Percentiles rank a stretch among this genome's conserved stretches.
Conservation (phyloP, 352 stramenopile genomes). For the Elongisporangium prolatum region DNA sequence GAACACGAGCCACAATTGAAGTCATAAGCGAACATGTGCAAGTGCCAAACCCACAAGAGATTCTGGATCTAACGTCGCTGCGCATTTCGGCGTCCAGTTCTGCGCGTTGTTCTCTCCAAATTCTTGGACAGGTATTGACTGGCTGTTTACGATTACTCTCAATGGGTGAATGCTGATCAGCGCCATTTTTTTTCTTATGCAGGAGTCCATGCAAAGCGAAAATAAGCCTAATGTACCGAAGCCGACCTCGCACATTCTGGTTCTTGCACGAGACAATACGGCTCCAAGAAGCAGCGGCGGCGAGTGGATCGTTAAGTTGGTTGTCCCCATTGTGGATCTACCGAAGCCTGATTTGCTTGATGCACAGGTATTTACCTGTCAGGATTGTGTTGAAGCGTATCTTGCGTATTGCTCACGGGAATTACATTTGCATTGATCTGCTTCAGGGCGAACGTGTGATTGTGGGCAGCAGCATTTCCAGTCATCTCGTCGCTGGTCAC, state of each 20-base stretch:
- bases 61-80: constrained; percentile 36
- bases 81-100: constrained; percentile 20
- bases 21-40: not conserved
- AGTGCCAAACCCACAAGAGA: constrained; percentile 2
- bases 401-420: constrained; percentile 2
- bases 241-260: constrained; percentile 19
- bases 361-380: constrained; percentile 25
- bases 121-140: constrained; percentile 10
- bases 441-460: constrained; percentile 28
- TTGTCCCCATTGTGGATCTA: constrained; percentile 20
- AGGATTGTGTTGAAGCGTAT: not conserved
- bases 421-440: not conserved
- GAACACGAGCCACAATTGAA: not conserved
- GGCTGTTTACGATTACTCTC: constrained; percentile 1
- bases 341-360: constrained; percentile 31
- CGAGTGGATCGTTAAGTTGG: constrained; percentile 17
- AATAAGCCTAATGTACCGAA: constrained; percentile 4
- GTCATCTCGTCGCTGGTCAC: constrained; percentile 28
- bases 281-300: constrained; percentile 2
- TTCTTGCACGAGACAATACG: constrained; percentile 10
- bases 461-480: constrained; percentile 37
- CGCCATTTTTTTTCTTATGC: not conserved
- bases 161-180: not conserved
- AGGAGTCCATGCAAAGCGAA: constrained; percentile 1
- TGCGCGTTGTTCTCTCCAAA: constrained; percentile 27